Percentiles rank a stretch among this genome's conserved stretches.
These are phyloP conservation scores for Huntiella savannae DNA, from an alignment of 2,329 filamentous ascomycete species.

Conservation along the genomic window DNA sequence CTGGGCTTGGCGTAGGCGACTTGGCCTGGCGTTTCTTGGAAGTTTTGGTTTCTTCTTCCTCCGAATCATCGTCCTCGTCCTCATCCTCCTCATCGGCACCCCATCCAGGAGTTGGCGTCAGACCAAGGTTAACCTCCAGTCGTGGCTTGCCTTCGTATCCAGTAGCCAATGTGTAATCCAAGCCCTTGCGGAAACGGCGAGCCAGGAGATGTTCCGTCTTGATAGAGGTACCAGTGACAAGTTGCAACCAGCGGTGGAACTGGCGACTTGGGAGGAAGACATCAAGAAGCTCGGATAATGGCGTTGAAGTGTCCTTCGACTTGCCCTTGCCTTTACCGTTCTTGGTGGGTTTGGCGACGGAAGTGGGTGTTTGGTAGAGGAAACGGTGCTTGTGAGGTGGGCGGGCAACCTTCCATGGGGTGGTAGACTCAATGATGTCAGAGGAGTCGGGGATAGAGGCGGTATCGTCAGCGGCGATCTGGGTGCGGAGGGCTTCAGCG, in stretches of 20 bases:
- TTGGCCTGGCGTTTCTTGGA: conserved; percentile 15
- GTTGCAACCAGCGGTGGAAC: conserved; percentile 77
- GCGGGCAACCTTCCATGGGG: conserved; percentile 54
- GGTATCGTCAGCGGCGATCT: conserved; percentile 48
- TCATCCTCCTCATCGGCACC: conserved; percentile 46
- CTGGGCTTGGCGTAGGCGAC: conserved; percentile 14
- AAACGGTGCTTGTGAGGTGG: conserved; percentile 94
- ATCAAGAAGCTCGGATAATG: conserved; percentile 62
- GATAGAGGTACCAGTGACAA: conserved; percentile 59
- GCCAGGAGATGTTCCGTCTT: conserved; percentile 56
- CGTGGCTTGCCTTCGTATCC: conserved; percentile 60
- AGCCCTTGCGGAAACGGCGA: conserved; percentile 66
- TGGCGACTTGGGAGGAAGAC: conserved; percentile 65
- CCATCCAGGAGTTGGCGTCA: conserved; percentile 77
- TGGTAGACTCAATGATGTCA: conserved; percentile 36
- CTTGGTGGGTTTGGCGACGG: conserved; percentile 19
- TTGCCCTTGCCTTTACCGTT: conserved; percentile 8
- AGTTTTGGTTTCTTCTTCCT: conserved; percentile 22
- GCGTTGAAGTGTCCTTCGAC: conserved; percentile 19
- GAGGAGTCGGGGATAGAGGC: conserved; percentile 27
- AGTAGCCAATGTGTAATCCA: conserved; percentile 86
- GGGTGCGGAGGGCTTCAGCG: conserved; percentile 46
- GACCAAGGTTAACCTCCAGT: conserved; percentile 68
- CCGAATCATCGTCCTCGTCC: conserved; percentile 27
- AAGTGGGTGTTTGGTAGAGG: conserved; percentile 45